Percentiles rank a stretch among this genome's conserved stretches.
Evolutionary conservation across 192 early-diverging fungal genomes (phyloP).

Genomic region (Phycomyces nitens): DNA sequence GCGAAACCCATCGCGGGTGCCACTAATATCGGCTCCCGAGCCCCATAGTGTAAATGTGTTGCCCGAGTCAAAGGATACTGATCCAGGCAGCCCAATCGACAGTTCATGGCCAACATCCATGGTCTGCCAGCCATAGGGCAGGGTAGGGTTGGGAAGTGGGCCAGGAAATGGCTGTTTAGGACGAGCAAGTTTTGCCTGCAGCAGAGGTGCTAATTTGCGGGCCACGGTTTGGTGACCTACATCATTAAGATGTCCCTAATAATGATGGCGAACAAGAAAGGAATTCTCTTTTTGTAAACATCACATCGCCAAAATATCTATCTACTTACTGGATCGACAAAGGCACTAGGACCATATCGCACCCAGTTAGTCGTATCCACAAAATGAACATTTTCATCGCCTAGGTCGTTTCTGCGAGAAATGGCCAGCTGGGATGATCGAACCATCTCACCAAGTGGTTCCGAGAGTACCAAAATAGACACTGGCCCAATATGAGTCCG

Average conservation of each 20-base stretch:
- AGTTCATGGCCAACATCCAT: constrained; percentile 28
- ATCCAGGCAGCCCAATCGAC: constrained; percentile 19
- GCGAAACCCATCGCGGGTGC: constrained; percentile 21
- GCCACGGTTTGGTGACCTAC: constrained; percentile 20
- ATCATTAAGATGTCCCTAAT: constrained; percentile 24
- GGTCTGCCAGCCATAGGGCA: constrained; percentile 25
- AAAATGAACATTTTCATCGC: constrained; percentile 26
- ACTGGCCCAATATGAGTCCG: not conserved
- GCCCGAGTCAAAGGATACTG: constrained; percentile 29
- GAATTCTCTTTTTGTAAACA: not conserved
- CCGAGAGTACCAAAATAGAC: constrained; percentile 17
- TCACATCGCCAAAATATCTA: not conserved
- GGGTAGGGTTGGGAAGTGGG: constrained; percentile 12
- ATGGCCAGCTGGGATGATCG: constrained; percentile 19
- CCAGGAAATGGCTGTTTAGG: constrained; percentile 15
- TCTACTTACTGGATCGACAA: constrained; percentile 14
- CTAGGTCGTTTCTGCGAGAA: not conserved
- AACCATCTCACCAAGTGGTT: constrained; percentile 21
- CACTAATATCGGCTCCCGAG: constrained; percentile 14
- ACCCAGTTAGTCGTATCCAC: constrained; percentile 25
- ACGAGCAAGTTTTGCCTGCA: constrained; percentile 20
- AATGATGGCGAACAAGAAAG: not conserved
- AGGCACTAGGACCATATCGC: constrained; percentile 18
- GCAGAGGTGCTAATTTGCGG: constrained; percentile 16
- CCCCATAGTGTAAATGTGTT: constrained; percentile 30